Percentiles rank a stretch among this genome's conserved stretches.
phyloP scores from a whole-genome alignment of 2,329 filamentous ascomycete genomes.

The Fusarium stilboides region DNA sequence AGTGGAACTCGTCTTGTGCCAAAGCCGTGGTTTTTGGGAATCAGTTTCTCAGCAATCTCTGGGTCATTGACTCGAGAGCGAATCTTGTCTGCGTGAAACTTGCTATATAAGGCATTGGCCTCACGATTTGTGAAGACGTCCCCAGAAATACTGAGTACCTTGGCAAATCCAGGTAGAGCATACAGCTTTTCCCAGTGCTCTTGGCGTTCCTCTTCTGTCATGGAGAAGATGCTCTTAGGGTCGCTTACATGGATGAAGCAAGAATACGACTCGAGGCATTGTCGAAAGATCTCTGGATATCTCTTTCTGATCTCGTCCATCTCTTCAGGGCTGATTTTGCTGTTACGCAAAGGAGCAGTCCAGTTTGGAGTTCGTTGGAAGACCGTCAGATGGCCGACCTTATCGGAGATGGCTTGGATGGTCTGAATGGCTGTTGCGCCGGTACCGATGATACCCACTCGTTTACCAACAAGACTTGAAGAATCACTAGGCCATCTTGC shows the following conservation, averaged over 20 bases:
- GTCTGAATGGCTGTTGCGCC: constrained; percentile 41
- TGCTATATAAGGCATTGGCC: constrained; percentile 37
- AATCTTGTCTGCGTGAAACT: constrained; percentile 42
- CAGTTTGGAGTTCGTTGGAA: constrained; percentile 45
- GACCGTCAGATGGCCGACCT: constrained; percentile 30
- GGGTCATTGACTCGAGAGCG: constrained; percentile 28
- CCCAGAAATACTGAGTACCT: constrained; percentile 33
- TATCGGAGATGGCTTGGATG: constrained; percentile 38
- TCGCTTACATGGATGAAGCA: constrained; percentile 45
- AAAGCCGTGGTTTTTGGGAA: constrained; percentile 39
- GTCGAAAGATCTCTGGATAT: constrained; percentile 43
- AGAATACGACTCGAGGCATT: constrained; percentile 40
- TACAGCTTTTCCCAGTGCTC: constrained; percentile 36
- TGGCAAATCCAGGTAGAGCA: constrained; percentile 24
- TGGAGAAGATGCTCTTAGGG: constrained; percentile 35
- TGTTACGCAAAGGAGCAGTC: constrained; percentile 45
- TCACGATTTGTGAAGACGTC: constrained; percentile 32
- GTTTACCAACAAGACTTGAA: constrained; percentile 19
- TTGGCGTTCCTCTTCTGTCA: constrained; percentile 31
- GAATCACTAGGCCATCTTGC: constrained; percentile 33
- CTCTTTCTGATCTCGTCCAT: constrained; percentile 40
- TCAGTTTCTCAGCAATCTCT: constrained; percentile 24
- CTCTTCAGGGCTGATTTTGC: constrained; percentile 35
- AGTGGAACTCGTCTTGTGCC: constrained; percentile 31
- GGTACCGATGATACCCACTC: constrained; percentile 37